Evolutionary conservation across 805 yeast genomes (phyloP).

Genomic region (Maudiozyma barnettii): DNA sequence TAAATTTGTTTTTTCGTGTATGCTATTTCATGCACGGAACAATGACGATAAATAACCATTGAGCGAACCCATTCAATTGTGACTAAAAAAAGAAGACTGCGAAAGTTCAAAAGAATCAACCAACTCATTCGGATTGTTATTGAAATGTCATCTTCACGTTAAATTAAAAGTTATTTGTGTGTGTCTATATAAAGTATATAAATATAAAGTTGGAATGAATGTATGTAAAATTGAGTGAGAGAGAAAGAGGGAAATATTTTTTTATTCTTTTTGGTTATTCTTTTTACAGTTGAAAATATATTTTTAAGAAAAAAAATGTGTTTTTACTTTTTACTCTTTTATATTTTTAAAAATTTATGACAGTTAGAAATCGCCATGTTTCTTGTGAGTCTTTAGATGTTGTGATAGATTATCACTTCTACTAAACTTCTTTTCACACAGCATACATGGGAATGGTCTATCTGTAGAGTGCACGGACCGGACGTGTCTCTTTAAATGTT

Average conservation of each 20-base stretch:
- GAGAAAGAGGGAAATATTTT: neutral
- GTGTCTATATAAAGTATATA: neutral
- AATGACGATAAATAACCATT: too few species aligned
- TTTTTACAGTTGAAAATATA: too few species aligned
- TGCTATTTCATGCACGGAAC: too few species aligned
- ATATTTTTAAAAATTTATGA: neutral
- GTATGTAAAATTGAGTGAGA: neutral
- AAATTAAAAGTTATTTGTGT: neutral
- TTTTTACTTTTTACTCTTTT: too few species aligned
- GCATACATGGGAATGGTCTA: conserved; percentile 50
- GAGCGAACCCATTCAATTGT: too few species aligned
- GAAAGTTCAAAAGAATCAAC: too few species aligned
- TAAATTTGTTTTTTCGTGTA: too few species aligned
- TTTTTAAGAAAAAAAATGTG: too few species aligned
- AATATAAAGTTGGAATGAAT: too few species aligned
- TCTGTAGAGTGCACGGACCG: conserved; percentile 56
- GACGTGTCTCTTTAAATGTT: conserved; percentile 59
- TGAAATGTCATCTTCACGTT: too few species aligned
- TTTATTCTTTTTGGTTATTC: neutral
- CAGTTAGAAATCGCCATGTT: conserved; percentile 27
- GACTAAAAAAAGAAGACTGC: too few species aligned
- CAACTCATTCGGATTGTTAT: too few species aligned
- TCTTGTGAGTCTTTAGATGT: conserved; percentile 48
- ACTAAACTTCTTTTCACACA: conserved; percentile 54
- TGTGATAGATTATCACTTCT: conserved; percentile 60